Base-by-base conservation (phyloP, 169 alveolate genomes). In the Cryptosporidium ryanae region DNA sequence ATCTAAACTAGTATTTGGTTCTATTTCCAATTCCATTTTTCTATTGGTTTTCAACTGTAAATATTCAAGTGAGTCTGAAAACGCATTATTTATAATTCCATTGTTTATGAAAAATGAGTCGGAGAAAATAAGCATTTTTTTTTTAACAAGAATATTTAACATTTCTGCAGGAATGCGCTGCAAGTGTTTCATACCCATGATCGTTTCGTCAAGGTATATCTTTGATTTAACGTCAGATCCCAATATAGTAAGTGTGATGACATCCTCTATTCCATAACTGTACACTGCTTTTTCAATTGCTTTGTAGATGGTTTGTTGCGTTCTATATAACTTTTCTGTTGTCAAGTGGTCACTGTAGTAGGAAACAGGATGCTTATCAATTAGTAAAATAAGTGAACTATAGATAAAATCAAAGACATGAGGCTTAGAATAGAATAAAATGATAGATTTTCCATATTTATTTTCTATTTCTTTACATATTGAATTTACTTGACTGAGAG, bases 361-460 rank as follows among this genome's bases (percentile, higher is more conserved):
- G 12, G 83, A 68, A 18, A 50, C 5, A 18, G 83, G 83, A 31
- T 68, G 83, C 32, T 52, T 68, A 27, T 68, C 83, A 4, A 55
- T 48, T 49, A 68, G 52, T 7, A 50, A 21, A 12, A 10, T 32
- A 1, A 68, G 13, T 8, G 83, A 0, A 25, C 52, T 31, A 29
- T 29, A 68, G 1, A 68, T 68, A 18, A 68, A 18, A 18, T 68
- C 83, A 68, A 50, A 68, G 25, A 50, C 23, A 52, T 68, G 83
- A 27, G 54, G 43, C 1, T 7, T 27, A 6, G 83, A 68, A 68
- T 68, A 68, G 1, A 68, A 49, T 32, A 50, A 68, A 17, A 68
- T 68, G 23, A 68, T 52, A 15, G 66, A 50, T 52, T 54, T 68
- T 54, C 83, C 83, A 15, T 68, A 68, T 68, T 68, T 68, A 10